phyloP scores from a whole-genome alignment of 768 basidiomycete genomes.

The Agrocybe chaxingu region DNA sequence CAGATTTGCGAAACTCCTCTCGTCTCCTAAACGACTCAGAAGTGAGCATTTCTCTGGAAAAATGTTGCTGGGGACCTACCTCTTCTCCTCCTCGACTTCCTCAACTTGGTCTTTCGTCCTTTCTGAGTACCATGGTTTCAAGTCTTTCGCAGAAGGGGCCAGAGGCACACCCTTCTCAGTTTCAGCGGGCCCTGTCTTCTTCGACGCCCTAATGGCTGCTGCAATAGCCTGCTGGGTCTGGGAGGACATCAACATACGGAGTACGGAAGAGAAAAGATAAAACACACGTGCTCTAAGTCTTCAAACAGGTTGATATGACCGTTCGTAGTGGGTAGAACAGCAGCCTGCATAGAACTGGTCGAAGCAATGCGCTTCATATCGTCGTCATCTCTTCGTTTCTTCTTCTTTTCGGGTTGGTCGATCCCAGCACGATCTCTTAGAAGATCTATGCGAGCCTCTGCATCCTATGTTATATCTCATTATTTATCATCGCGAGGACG shows the following conservation, averaged over 20 bases:
- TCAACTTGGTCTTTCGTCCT: slow-evolving; percentile 19
- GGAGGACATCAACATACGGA: slow-evolving; percentile 24
- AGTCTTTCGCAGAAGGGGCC: slow-evolving; percentile 72
- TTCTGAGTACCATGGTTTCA: slow-evolving; percentile 76
- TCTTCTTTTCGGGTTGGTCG: slow-evolving; percentile 26
- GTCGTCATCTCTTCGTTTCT: slow-evolving; percentile 35
- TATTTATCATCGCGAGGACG: slow-evolving; percentile 1
- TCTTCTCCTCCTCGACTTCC: slow-evolving; percentile 33
- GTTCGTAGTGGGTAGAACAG: slow-evolving; percentile 41
- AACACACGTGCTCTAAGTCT: slow-evolving; percentile 67
- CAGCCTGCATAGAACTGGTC: slow-evolving; percentile 28
- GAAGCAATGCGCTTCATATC: slow-evolving; percentile 29
- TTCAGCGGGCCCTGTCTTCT: slow-evolving; percentile 45
- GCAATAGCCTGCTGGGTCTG: slow-evolving; percentile 43
- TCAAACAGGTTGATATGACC: slow-evolving; percentile 86
- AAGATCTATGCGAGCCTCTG: slow-evolving; percentile 71
- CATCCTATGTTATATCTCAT: slow-evolving; percentile 48
- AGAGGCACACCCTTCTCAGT: slow-evolving; percentile 71
- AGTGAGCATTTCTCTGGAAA: not conserved
- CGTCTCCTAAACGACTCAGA: slow-evolving; percentile 43
- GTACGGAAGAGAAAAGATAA: not conserved
- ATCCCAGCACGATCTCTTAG: slow-evolving; percentile 61
- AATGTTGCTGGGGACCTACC: slow-evolving; percentile 25
- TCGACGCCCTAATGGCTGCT: slow-evolving; percentile 44
- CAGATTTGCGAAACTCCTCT: slow-evolving; percentile 59